Base-by-base conservation (phyloP, 2,329 filamentous ascomycete species). In the Cryphonectria radicalis region DNA sequence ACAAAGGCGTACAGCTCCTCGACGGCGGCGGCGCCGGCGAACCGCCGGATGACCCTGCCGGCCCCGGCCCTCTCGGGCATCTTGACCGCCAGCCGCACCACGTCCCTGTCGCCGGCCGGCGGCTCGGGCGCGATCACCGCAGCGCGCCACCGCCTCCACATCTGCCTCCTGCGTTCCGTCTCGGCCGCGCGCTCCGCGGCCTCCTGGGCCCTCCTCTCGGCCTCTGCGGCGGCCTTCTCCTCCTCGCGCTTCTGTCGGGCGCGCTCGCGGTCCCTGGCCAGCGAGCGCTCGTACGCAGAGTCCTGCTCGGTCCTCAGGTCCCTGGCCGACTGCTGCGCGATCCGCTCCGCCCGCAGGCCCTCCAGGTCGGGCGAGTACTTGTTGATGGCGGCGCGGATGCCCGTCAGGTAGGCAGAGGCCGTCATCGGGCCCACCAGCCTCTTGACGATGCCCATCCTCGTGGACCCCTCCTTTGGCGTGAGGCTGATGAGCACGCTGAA, bases 1-100 rank as follows among this genome's bases (percentile, higher is more conserved):
- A 98, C 94, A 82, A 97, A 98, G 0, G 95, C 96, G 80, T 98
- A 98, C 7, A 99, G 83, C 77, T 98, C 94, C 79, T 98, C 95
- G 53, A 98, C 84, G 2, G 88, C 86, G 0, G 92, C 89, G n/a
- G 89, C 84, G 0, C 87, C 84, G 0, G 85, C 80, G 79, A 99
- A 98, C 66, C 88, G 89, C 59, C 95, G 88, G 70, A 97, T 88
- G 2, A 97, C 88, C 59, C 95, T 87, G 65, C 93, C 92, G 0
- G 89, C 92, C 5, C 88, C 91, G 0, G 81, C 82, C 42, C 80
- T 79, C 74, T 86, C 84, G 11, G 89, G 88, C 86, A 91, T 87
- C 82, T 89, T 90, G 59, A 91, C 81, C 4, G 89, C 89, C 40
- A 91, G 83, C n/a, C 94, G 89, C 25, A 97, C 92, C 0, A 91